Conservation (phyloP, 208 protist genomes). For the Trypanosoma melophagium region DNA sequence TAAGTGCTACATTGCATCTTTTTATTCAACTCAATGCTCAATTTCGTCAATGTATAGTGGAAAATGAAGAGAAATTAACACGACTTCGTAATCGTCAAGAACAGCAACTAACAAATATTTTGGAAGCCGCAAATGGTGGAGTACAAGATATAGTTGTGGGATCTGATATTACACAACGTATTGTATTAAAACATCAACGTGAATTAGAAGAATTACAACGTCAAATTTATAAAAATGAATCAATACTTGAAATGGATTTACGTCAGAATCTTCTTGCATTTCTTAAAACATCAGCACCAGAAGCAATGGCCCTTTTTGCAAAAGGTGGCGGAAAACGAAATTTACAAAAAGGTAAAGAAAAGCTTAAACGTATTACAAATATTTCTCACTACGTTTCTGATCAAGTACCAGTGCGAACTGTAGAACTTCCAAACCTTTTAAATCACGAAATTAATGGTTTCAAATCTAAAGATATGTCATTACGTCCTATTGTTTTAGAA, state of each 20-base stretch:
- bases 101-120: slow-evolving; percentile 47
- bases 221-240: slow-evolving; percentile 24
- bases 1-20: slow-evolving; percentile 49
- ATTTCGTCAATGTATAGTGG: slow-evolving; percentile 33
- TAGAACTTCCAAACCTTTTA: slow-evolving; percentile 50
- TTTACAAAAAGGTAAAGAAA: slow-evolving; percentile 1
- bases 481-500: slow-evolving; percentile 67
- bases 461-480: slow-evolving; percentile 26
- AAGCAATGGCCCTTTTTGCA: slow-evolving; percentile 40
- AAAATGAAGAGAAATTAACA: slow-evolving; percentile 25
- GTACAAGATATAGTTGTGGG: slow-evolving; percentile 64
- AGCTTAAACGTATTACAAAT: slow-evolving; percentile 10
- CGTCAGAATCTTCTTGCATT: slow-evolving; percentile 44
- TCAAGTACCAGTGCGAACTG: slow-evolving; percentile 51
- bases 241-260: slow-evolving; percentile 38
- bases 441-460: slow-evolving; percentile 8
- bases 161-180: slow-evolving; percentile 48
- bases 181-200: slow-evolving; percentile 63
- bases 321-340: slow-evolving; percentile 6
- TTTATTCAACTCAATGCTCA: slow-evolving; percentile 60
- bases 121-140: slow-evolving; percentile 54
- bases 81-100: slow-evolving; percentile 52
- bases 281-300: slow-evolving; percentile 54
- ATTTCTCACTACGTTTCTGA: slow-evolving; percentile 11
- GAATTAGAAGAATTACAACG: slow-evolving; percentile 51